Base-by-base conservation (phyloP, 148 eudicot species). In the Diospyros kaki region DNA sequence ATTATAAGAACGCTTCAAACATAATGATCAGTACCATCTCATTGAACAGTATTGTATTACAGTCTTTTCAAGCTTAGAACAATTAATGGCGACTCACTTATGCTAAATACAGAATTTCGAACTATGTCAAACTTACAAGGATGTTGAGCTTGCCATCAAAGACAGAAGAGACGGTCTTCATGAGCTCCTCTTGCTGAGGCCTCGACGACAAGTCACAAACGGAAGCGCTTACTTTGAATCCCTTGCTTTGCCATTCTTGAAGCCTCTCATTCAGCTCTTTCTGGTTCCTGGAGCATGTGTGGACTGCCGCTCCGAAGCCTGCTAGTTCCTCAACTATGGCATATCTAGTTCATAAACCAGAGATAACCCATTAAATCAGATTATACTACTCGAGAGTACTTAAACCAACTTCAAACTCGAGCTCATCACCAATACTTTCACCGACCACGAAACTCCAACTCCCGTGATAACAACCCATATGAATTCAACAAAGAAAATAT, bases 281-380 rank as follows among this genome's bases (percentile, higher is more conserved):
- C 44, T 85, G 75, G 41, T 79, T 83, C 13, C 86, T 74, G 4
- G 84, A 83, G 68, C 90, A 87, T 0, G 86, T 87, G 43, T 87
- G 80, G 1, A 87, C 75, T 3, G 55, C 72, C 1, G 88, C 86
- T 2, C 91, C 91, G 52, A 85, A 74, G 59, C 65, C 83, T 18
- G 85, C 88, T 42, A 87, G 76, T 66, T 85, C 91, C 58, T 85
- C 87, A 64, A 87, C 88, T 45, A 87, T 82, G 5, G 91, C 91
- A 64, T 79, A 48, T 48, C 89, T 86, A 64, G 53, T 46, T 18
- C 50, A 10, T 4, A 63, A 39, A 63, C 44, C 64, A 61, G 38
- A 61, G 7, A 61, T 38, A 40, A 40, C 40, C 14, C 38, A 40
- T 0, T 9, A 9, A 63, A 39, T 48, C 6, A 48, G 28, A 28